These are phyloP conservation scores for Wickerhamomyces queroliae DNA, from an alignment of 805 yeast species.

Conservation along the genomic window DNA sequence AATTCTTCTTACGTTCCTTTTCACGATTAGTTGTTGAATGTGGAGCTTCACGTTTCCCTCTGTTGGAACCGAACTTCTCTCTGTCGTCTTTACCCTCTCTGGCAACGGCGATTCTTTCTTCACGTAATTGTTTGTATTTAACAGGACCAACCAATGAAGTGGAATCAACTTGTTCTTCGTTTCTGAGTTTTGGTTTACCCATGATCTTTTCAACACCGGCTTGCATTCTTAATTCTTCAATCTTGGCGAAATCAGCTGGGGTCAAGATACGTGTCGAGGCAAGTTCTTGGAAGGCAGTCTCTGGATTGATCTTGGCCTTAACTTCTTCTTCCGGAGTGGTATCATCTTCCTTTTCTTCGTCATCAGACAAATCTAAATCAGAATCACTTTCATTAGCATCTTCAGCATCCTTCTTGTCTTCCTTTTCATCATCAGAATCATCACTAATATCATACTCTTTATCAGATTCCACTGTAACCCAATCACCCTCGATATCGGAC, in stretches of 20 bases:
- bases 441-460: constrained; percentile 59
- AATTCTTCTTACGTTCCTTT: constrained; percentile 97
- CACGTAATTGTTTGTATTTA: constrained; percentile 76
- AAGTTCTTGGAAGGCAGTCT: constrained; percentile 47
- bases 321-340: constrained; percentile 26
- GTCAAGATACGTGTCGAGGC: constrained; percentile 79
- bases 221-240: constrained; percentile 78
- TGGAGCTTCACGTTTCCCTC: constrained; percentile 66
- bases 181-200: constrained; percentile 44
- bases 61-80: constrained; percentile 83
- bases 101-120: constrained; percentile 83
- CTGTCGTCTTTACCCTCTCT: constrained; percentile 92
- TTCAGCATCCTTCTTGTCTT: constrained; percentile 33
- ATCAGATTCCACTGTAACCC: constrained; percentile 85
- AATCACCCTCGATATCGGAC: constrained; percentile 76
- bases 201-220: constrained; percentile 81
- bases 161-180: constrained; percentile 87
- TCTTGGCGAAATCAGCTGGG: constrained; percentile 96
- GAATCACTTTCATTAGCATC: constrained; percentile 47
- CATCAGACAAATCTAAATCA: constrained; percentile 37
- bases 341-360: constrained; percentile 26
- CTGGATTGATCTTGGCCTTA: constrained; percentile 30
- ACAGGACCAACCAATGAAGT: constrained; percentile 66
- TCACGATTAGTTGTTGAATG: constrained; percentile 95
- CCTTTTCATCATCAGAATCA: constrained; percentile 35